phyloP scores from a whole-genome alignment of 148 eudicot species.

The Hydrangea macrophylla region DNA sequence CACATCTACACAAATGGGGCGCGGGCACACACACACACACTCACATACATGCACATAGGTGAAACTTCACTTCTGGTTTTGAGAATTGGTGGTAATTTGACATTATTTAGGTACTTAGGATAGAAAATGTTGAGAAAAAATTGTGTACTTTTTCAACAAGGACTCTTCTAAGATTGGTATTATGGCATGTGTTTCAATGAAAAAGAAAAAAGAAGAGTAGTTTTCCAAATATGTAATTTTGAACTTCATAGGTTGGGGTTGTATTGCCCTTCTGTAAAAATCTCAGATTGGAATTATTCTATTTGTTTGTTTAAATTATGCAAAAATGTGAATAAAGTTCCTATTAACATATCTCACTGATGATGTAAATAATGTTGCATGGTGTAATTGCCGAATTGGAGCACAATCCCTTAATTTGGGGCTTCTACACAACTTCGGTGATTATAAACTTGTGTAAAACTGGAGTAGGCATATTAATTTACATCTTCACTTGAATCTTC shows the following conservation, averaged over 20 bases:
- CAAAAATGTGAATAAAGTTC: neutral
- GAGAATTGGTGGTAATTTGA: neutral
- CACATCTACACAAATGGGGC: neutral
- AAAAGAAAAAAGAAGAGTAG: too few relatives aligned
- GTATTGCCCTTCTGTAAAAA: neutral
- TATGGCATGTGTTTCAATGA: too few relatives aligned
- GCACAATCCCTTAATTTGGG: neutral
- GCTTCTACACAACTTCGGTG: neutral
- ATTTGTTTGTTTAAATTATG: neutral
- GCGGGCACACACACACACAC: neutral
- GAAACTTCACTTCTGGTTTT: neutral
- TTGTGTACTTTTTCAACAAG: neutral
- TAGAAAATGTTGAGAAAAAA: neutral
- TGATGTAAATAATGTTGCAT: neutral
- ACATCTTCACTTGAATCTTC: neutral
- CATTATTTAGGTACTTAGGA: neutral
- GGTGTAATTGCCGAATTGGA: neutral
- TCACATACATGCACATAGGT: neutral
- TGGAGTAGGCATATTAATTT: neutral
- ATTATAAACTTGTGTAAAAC: neutral
- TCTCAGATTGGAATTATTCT: neutral
- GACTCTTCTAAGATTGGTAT: neutral
- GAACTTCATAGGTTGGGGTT: neutral
- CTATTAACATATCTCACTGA: neutral
- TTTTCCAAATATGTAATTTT: slow-evolving; percentile 2